Conservation (phyloP, 176 grass and related monocot species). For the Echinochloa phyllopogon region DNA sequence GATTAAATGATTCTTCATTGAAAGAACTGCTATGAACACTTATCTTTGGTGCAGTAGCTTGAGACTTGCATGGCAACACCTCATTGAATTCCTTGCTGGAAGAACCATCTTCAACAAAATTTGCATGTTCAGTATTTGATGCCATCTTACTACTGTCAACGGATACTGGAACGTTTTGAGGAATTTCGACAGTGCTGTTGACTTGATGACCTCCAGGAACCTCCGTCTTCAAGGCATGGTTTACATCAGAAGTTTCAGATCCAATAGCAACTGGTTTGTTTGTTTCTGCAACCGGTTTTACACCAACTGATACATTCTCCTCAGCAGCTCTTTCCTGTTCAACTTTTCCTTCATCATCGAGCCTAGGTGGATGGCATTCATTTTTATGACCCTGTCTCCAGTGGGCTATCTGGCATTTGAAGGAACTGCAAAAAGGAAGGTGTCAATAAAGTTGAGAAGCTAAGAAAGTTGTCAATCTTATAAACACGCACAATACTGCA, state of each 20-base stretch:
- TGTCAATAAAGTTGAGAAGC: conserved; percentile 14
- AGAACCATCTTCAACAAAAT: conserved; percentile 42
- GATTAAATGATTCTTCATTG: conserved; percentile 32
- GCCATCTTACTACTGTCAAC: conserved; percentile 25
- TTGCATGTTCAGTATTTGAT: conserved; percentile 41
- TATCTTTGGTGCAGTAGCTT: conserved; percentile 30
- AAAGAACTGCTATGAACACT: conserved; percentile 7
- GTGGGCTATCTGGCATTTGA: conserved; percentile 93
- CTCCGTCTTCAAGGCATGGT: too few relatives aligned
- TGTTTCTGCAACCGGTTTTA: conserved; percentile 29
- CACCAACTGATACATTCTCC: conserved; percentile 49
- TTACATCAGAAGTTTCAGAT: too few relatives aligned
- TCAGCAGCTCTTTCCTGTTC: conserved; percentile 43
- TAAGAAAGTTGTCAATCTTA: background rate
- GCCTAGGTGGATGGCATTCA: conserved; percentile 67
- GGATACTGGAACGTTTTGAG: background rate
- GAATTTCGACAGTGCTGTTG: background rate
- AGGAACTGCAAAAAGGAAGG: conserved; percentile 65
- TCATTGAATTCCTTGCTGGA: conserved; percentile 16
- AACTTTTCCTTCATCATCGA: conserved; percentile 42
- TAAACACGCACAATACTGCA: background rate
- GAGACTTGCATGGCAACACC: conserved; percentile 30
- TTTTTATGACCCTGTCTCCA: conserved; percentile 99
- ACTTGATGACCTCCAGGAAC: conserved; percentile 24
- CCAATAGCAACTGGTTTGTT: conserved; percentile 15